phyloP scores from a whole-genome alignment of 768 basidiomycete species.

The Pholiota microspora region DNA sequence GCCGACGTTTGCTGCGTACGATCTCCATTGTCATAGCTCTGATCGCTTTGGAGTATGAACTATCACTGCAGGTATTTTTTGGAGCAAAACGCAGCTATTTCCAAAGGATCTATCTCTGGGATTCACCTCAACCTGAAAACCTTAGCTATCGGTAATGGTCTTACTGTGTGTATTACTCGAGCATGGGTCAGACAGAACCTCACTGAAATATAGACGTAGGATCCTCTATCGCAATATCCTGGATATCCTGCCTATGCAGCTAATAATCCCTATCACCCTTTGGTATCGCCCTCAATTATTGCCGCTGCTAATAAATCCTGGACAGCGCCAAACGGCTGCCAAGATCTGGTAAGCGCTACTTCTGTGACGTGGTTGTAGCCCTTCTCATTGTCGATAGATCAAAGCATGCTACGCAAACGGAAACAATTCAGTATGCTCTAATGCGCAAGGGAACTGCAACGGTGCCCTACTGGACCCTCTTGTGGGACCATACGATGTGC shows the following conservation, averaged over 20 bases:
- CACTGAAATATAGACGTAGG: background rate
- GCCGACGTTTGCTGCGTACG: constrained; percentile 59
- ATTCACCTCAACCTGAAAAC: constrained; percentile 51
- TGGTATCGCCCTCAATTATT: constrained; percentile 33
- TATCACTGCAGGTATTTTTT: constrained; percentile 44
- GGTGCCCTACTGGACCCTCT: background rate
- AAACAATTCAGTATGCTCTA: background rate
- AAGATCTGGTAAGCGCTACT: background rate
- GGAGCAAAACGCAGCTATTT: constrained; percentile 56
- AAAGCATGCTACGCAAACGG: background rate
- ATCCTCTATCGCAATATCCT: constrained; percentile 43
- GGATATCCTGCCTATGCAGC: constrained; percentile 53
- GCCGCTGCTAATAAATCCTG: background rate
- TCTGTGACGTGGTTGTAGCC: background rate
- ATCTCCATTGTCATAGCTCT: background rate
- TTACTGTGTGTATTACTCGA: constrained; percentile 38
- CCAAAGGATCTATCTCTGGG: constrained; percentile 40
- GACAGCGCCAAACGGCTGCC: background rate
- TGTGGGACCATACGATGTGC: background rate
- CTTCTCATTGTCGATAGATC: background rate
- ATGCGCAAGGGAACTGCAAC: background rate
- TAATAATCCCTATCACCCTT: constrained; percentile 53
- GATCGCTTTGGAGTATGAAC: background rate
- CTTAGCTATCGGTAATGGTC: constrained; percentile 58
- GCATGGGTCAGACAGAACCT: too few species aligned